Conservation (phyloP, 1,284 basidiomycete species). For the Cronartium quercuum region DNA sequence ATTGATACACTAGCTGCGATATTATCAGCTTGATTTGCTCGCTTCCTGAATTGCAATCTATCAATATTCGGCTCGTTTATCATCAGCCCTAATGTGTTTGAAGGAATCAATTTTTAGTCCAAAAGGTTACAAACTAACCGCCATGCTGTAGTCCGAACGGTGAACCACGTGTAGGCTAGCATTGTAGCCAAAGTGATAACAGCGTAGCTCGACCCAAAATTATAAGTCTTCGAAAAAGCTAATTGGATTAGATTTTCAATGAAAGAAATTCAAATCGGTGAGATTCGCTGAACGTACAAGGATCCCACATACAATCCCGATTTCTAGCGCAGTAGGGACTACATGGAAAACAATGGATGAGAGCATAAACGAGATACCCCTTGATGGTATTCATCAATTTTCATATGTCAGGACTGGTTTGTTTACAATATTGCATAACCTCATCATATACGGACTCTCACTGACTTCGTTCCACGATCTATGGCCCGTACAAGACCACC, state of each 20-base stretch:
- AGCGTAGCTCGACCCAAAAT: constrained; percentile 36
- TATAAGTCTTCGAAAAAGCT: constrained; percentile 22
- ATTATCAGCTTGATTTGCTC: constrained; percentile 36
- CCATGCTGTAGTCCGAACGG: constrained; percentile 38
- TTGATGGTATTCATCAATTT: neutral
- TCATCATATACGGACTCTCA: neutral
- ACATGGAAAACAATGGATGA: constrained; percentile 38
- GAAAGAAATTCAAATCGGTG: neutral
- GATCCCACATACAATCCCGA: constrained; percentile 36
- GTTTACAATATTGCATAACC: neutral
- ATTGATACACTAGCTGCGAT: constrained; percentile 22
- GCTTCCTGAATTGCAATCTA: constrained; percentile 36
- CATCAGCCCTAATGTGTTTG: neutral
- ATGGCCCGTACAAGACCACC: constrained; percentile 36
- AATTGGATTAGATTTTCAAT: neutral
- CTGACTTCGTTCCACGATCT: constrained; percentile 38
- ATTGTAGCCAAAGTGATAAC: constrained; percentile 34
- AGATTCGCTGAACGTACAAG: constrained; percentile 13
- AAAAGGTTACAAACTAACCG: constrained; percentile 8
- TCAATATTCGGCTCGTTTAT: neutral
- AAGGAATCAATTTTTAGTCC: neutral
- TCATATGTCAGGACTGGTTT: neutral
- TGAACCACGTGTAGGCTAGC: constrained; percentile 33
- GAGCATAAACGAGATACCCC: constrained; percentile 37
- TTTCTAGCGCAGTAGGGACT: constrained; percentile 36